Evolutionary conservation across 495 filamentous ascomycete genomes (phyloP).

Genomic region (Neurospora sp.): DNA sequence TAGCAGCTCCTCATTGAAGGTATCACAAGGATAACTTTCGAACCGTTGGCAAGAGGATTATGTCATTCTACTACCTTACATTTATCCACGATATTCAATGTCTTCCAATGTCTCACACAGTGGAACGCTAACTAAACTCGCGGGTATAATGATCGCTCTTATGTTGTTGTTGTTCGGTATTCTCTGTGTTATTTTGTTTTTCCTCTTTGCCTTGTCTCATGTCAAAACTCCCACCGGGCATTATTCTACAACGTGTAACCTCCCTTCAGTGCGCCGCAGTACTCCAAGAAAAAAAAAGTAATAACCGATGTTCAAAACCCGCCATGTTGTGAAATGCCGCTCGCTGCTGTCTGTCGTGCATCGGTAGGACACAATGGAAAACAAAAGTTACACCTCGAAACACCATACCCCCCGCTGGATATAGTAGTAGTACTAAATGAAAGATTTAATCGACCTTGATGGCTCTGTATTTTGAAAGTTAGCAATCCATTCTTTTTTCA

Average conservation of each 20-base stretch:
- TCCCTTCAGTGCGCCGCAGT: not conserved
- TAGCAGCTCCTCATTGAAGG: not conserved
- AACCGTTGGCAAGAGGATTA: not conserved
- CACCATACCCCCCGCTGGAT: not conserved
- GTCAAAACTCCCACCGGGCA: not conserved
- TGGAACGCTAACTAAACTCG: not conserved
- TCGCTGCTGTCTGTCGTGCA: not conserved
- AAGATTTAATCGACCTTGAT: slow-evolving; percentile 8
- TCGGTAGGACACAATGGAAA: not conserved
- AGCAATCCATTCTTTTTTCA: not conserved
- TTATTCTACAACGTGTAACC: not conserved
- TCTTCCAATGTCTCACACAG: not conserved
- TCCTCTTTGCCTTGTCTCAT: not conserved
- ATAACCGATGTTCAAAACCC: not conserved
- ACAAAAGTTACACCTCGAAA: not conserved
- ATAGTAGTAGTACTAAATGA: not conserved
- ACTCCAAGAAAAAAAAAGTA: not conserved
- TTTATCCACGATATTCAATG: not conserved
- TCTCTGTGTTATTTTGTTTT: not conserved
- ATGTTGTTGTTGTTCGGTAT: not conserved
- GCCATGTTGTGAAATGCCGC: not conserved
- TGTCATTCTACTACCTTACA: not conserved
- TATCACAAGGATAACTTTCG: not conserved
- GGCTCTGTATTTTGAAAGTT: not conserved
- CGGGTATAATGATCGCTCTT: not conserved